Evolutionary conservation across 768 basidiomycete species (phyloP).

Genomic region (Suillus tomentosus): DNA sequence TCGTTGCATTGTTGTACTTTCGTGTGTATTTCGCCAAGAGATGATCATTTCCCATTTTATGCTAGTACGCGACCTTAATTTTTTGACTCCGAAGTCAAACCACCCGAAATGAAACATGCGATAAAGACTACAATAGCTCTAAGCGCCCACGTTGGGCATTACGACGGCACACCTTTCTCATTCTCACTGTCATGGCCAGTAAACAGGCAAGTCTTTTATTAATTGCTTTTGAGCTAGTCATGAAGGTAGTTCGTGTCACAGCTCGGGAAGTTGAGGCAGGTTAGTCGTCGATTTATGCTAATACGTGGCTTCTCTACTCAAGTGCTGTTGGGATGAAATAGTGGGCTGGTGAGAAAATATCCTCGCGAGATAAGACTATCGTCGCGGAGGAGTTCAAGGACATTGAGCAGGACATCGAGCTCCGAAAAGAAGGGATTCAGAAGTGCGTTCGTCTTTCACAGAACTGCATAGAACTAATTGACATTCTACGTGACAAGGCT

Average conservation of each 20-base stretch:
- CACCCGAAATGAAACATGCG: constrained; percentile 5
- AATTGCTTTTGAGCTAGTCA: not conserved
- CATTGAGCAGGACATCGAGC: constrained; percentile 82
- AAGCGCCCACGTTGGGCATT: not conserved
- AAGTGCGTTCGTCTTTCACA: constrained; percentile 47
- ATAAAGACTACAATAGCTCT: constrained; percentile 19
- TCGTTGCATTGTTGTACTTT: constrained; percentile 9
- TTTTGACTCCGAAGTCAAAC: constrained; percentile 16
- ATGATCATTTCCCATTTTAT: constrained; percentile 9
- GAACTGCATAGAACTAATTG: not conserved
- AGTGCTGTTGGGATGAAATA: constrained; percentile 37
- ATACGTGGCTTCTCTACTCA: constrained; percentile 10
- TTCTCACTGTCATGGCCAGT: constrained; percentile 53
- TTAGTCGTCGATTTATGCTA: constrained; percentile 32
- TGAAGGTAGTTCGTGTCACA: constrained; percentile 29
- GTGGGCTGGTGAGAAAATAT: constrained; percentile 92
- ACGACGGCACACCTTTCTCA: constrained; percentile 9
- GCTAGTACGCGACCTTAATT: constrained; percentile 6
- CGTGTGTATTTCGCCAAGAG: constrained; percentile 3
- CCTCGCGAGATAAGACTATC: constrained; percentile 77
- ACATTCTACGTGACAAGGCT: constrained; percentile 46
- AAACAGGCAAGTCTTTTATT: constrained; percentile 51
- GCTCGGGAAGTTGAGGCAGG: constrained; percentile 82
- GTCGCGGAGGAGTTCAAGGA: constrained; percentile 79
- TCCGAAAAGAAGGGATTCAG: constrained; percentile 70